Evolutionary conservation across 257 asterid species (phyloP).

Genomic region (Nicotiana attenuata): DNA sequence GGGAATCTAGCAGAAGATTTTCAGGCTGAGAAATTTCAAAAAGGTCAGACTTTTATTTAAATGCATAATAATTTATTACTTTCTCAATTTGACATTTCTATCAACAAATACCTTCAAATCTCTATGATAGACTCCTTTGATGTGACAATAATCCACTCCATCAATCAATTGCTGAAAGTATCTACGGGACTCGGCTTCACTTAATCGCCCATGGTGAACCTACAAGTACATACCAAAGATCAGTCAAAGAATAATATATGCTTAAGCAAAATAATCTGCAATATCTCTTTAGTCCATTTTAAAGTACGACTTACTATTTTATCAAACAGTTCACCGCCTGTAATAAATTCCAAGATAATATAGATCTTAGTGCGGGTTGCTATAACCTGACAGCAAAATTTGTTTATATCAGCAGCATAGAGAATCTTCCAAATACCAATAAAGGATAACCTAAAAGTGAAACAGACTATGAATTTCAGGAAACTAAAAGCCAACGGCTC

Average conservation of each 20-base stretch:
- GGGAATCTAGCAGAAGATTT: slow-evolving; percentile 89
- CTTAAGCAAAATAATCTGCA: slow-evolving; percentile 9
- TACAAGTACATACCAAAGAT: slow-evolving; percentile 20
- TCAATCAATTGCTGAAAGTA: slow-evolving; percentile 97
- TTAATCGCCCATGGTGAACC: slow-evolving; percentile 92
- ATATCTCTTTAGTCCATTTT: background rate
- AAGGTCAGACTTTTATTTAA: slow-evolving; percentile 11
- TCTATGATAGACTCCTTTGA: slow-evolving; percentile 91
- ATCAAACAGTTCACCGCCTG: slow-evolving; percentile 98
- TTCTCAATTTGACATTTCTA: background rate
- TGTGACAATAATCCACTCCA: slow-evolving; percentile 96
- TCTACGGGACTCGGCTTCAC: slow-evolving; percentile 92
- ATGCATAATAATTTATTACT: background rate
- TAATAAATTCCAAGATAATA: slow-evolving; percentile 91
- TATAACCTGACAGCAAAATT: slow-evolving; percentile 56
- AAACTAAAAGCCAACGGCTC: slow-evolving; percentile 7
- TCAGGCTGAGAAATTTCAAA: slow-evolving; percentile 70
- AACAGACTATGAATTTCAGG: background rate
- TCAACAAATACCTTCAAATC: slow-evolving; percentile 72
- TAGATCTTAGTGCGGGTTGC: slow-evolving; percentile 97
- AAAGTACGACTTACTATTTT: slow-evolving; percentile 65
- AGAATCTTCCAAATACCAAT: background rate
- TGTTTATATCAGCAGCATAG: slow-evolving; percentile 4
- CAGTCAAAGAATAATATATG: background rate
- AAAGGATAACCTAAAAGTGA: background rate